Conservation (phyloP, 495 filamentous ascomycete genomes). For the Letharia columbiana region DNA sequence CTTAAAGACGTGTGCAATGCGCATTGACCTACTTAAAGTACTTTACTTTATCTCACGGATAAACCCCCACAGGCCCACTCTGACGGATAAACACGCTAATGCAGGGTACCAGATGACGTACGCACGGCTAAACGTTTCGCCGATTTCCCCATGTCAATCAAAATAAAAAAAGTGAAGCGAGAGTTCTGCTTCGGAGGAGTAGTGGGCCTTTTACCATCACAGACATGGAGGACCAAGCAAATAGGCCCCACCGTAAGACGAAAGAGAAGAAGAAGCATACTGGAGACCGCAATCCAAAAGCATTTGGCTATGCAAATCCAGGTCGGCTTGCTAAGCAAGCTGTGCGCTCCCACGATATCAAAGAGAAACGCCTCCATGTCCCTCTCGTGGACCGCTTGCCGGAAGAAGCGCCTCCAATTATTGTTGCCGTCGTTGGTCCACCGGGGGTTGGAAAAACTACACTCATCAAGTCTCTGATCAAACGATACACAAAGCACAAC, state of each 20-base stretch:
- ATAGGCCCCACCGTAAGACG: conserved; percentile 73
- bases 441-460: conserved; percentile 78
- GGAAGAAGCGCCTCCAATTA: conserved; percentile 87
- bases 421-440: conserved; percentile 88
- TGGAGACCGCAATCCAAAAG: conserved; percentile 78
- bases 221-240: conserved; percentile 73
- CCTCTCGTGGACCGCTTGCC: conserved; percentile 90
- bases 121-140: not conserved
- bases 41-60: not conserved
- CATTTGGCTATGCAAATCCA: conserved; percentile 78
- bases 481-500: conserved; percentile 91
- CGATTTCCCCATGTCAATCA: not conserved
- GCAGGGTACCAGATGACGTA: conserved; percentile 3
- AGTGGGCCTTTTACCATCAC: not conserved
- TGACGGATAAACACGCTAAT: not conserved
- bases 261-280: conserved; percentile 88
- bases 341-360: conserved; percentile 86
- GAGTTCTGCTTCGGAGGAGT: not conserved
- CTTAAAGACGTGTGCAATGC: not conserved
- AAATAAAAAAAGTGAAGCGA: not conserved
- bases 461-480: conserved; percentile 82
- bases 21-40: not conserved
- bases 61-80: not conserved
- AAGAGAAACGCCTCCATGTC: conserved; percentile 92
- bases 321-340: conserved; percentile 77